A percentile compares a stretch with the other conserved stretches of the same genome.
Evolutionary conservation across 768 basidiomycete species (phyloP).

Genomic region (Boletellus emodensis): DNA sequence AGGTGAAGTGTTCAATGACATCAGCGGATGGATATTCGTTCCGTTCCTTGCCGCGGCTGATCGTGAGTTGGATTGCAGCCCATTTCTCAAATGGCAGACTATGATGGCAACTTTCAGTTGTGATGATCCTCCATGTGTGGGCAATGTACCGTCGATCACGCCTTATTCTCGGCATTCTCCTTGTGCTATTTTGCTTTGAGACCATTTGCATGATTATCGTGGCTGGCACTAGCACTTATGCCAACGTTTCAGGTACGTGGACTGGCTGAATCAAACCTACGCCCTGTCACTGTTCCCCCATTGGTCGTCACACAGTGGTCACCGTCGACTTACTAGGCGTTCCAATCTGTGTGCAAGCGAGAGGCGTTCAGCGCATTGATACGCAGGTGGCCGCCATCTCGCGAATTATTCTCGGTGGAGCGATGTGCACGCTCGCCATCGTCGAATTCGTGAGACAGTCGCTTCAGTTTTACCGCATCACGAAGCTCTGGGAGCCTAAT

Average conservation of each 20-base stretch:
- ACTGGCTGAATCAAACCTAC: background rate
- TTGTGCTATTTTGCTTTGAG: background rate
- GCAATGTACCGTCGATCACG: background rate
- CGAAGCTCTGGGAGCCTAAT: background rate
- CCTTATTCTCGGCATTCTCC: background rate
- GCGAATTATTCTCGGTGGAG: background rate
- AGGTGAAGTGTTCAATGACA: background rate
- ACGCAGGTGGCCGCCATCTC: background rate
- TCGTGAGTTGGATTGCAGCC: background rate
- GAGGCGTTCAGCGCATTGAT: background rate
- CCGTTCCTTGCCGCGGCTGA: conserved; percentile 1
- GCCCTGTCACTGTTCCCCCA: too few species aligned
- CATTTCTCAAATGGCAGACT: background rate
- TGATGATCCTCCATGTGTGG: background rate
- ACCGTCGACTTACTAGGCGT: background rate
- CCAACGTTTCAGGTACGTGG: background rate
- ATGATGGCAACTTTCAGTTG: background rate
- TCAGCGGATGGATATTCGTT: background rate
- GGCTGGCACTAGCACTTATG: background rate
- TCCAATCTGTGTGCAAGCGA: background rate
- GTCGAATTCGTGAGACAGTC: background rate
- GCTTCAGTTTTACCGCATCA: background rate
- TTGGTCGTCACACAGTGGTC: background rate
- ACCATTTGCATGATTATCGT: background rate
- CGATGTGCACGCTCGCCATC: background rate